phyloP scores from a whole-genome alignment of 2,329 filamentous ascomycete species.

The Aspergillus fischeri region DNA sequence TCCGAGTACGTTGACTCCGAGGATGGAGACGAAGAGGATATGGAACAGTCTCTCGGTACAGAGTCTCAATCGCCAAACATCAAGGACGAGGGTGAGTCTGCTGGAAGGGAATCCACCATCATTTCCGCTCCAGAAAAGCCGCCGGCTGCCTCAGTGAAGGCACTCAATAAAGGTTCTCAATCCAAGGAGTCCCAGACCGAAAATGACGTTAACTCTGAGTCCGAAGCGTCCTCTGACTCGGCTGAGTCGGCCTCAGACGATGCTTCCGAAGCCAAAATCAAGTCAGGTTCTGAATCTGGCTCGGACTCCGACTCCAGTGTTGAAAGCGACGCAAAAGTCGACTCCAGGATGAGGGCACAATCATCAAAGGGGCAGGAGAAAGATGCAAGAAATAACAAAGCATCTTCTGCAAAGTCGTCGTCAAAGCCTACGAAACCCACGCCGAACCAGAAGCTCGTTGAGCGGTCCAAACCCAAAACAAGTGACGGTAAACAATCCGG shows the following conservation, averaged over 20 bases:
- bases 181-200: not conserved
- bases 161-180: not conserved
- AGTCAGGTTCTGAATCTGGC: not conserved
- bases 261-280: not conserved
- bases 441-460: not conserved
- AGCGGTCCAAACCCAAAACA: not conserved
- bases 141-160: not conserved
- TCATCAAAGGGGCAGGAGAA: not conserved
- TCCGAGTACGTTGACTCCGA: conserved; percentile 10
- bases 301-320: not conserved
- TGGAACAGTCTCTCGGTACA: not conserved
- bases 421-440: not conserved
- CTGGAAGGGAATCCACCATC: not conserved
- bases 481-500: not conserved
- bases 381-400: not conserved
- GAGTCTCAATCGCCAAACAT: not conserved
- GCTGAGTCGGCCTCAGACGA: not conserved
- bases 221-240: not conserved
- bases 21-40: not conserved
- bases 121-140: not conserved
- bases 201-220: not conserved
- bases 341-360: not conserved
- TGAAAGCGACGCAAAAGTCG: not conserved
- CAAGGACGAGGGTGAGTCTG: not conserved
- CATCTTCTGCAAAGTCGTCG: not conserved